Evolutionary conservation across 2,329 filamentous ascomycete genomes (phyloP), one percentile per base, ranked within the genome.

Genomic region (Chaetomium sp.): DNA sequence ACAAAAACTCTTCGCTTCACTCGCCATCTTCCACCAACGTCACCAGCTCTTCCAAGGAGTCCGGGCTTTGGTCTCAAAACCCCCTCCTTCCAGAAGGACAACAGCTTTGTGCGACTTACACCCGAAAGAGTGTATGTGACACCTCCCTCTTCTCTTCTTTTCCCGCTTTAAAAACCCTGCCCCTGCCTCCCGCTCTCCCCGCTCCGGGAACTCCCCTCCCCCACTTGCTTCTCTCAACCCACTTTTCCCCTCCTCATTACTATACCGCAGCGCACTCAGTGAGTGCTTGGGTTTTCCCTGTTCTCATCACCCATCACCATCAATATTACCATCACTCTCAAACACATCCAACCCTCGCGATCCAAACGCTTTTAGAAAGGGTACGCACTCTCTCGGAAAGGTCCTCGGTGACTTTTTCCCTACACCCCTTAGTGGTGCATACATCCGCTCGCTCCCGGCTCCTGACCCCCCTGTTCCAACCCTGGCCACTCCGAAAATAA

Each of bases 31-130:
- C 35, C 55, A 55, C 58, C 19, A 27, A 48, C 52, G 55, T 46
- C 32, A 52, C 42, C 57, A 50, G 35, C 54, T 40, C 35, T 27
- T 27, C 52, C 50, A 56, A 44, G 12, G 45, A 44, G 47, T 48
- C 52, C 57, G 52, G 58, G 52, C 55, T 59, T 47, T 59, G 60
- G 61, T 62, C 58, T 55, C 54, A 49, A 55, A 34, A 59, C 61
- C 62, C 61, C 64, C 60, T 64, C 61, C 56, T 62, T 61, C 56
- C 59, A 61, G 51, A 58, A 57, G 19, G 57, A 59, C 60, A 59
- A 56, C 61, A 59, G 53, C 59, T 53, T 58, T 62, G 62, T 64
- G 59, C 59, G 57, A 64, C 62, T 61, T 60, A 55, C 60, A 62
- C 59, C 57, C 19, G 19, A 49, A 55, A 57, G 41, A 59, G 59